A percentile compares a stretch with the other conserved stretches of the same genome.
These are phyloP conservation scores for Rhodosporidiobolus sp. DNA, from an alignment of 768 basidiomycete genomes.

Conservation along the genomic window DNA sequence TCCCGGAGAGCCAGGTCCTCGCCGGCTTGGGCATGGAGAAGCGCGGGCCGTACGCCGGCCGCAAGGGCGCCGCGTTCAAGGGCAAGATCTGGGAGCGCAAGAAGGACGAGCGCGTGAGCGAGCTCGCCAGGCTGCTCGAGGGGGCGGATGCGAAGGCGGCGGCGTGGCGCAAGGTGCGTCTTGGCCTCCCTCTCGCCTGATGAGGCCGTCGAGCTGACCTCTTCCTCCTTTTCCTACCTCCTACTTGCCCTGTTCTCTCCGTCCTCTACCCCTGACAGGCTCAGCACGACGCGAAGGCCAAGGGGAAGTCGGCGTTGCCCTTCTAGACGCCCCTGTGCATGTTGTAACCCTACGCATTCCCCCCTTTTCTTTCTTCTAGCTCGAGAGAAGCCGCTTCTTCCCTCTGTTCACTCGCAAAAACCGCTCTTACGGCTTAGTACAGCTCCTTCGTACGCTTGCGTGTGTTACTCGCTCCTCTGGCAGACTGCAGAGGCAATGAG, in stretches of 20 bases:
- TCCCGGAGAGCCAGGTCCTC: slow-evolving; percentile 24
- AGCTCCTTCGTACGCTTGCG: no score
- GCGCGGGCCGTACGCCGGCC: slow-evolving; percentile 35
- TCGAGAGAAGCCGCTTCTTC: not conserved
- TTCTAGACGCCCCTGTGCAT: slow-evolving; percentile 3
- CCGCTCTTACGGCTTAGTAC: no score
- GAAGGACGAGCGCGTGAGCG: slow-evolving; percentile 16
- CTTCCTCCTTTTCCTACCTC: not conserved
- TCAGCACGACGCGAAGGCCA: slow-evolving; percentile 10
- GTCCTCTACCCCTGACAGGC: slow-evolving; percentile 6
- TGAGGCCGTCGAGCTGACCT: not conserved
- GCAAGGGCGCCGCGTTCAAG: slow-evolving; percentile 41
- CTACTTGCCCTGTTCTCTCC: not conserved
- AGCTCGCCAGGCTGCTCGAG: slow-evolving; percentile 21
- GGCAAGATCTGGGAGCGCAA: slow-evolving; percentile 40
- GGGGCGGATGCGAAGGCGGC: slow-evolving; percentile 17
- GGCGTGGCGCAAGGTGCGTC: slow-evolving; percentile 35
- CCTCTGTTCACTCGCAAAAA: no score
- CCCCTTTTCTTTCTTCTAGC: not conserved
- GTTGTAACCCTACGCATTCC: not conserved
- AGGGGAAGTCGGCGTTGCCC: slow-evolving; percentile 29
- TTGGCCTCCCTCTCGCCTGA: no score
- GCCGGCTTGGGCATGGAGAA: slow-evolving; percentile 26
- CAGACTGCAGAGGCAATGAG: no score
- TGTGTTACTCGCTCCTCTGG: no score